Evolutionary conservation across 202 grass and related monocot species (phyloP), one percentile per base, ranked within the genome.

Genomic region (Elaeis oleifera): DNA sequence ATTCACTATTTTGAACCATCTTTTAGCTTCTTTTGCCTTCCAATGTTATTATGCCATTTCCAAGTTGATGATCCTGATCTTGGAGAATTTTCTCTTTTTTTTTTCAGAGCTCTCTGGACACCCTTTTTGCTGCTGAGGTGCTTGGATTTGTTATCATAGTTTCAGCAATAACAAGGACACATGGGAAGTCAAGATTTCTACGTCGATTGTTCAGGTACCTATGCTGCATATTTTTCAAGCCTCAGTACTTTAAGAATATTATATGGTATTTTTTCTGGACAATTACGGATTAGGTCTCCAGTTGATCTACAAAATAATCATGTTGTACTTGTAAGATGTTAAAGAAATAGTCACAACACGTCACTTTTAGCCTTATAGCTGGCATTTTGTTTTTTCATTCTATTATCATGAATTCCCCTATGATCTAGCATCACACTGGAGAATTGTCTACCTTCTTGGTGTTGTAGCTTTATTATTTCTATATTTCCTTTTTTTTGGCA

Each of bases 31-130:
- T 54, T 32, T 6, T 53, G 5, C 36, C 36, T 27, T 52, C 21
- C 60, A 32, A 15, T 14, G 39, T 70, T 69, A 54, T 24, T 58
- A 14, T 15, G 17, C 32, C 56, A 22, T 72, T 50, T 54, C 16
- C 11, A 3, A 22, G n/a, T 39, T 39, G 15, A 55, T 69, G 54
- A 19, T 20, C 7, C 58, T 60, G 6, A 51, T 52, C 23, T 44
- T 14, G 36, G 36, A 44, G 13, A 13, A 13, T 13, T 44, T 44
- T 68, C 1, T 19, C 59, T 20, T 20, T 29, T 64, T 71, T 60
- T 56, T 2, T 56, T 18, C 73, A 96, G 92, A 91, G 84, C 79
- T 96, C 87, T 67, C 76, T 91, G 67, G 92, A 96, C 68, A 71
- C 69, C 70, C 39, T 91, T 16, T 84, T 89, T 71, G 70, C 92